A percentile compares a stretch with the other conserved stretches of the same genome.
These are phyloP conservation scores for Pythium apleroticum DNA, from an alignment of 352 stramenopile species.

Conservation along the genomic window DNA sequence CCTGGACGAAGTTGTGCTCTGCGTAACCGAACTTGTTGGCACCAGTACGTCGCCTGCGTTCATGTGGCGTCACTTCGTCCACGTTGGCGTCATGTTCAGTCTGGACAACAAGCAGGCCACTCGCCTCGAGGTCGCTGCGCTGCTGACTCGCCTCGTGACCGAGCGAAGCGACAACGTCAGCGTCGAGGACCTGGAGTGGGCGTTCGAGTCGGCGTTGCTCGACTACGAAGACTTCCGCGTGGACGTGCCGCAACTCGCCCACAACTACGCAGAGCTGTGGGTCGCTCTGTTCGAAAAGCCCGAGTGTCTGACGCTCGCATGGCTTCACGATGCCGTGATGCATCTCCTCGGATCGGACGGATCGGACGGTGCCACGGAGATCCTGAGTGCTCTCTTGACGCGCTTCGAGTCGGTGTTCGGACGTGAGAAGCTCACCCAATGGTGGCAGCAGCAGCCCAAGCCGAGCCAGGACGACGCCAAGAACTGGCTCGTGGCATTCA, in stretches of 20 bases:
- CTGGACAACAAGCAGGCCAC: conserved; percentile 52
- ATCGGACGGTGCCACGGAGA: conserved; percentile 44
- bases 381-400: conserved; percentile 47
- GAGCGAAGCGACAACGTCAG: conserved; percentile 36
- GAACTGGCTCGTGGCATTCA: conserved; percentile 24
- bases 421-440: conserved; percentile 40
- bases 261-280: conserved; percentile 62
- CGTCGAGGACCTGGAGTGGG: conserved; percentile 51
- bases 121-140: conserved; percentile 41
- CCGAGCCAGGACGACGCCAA: neutral
- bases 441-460: conserved; percentile 43
- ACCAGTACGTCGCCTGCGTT: conserved; percentile 20
- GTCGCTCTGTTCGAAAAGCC: conserved; percentile 57
- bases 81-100: conserved; percentile 43
- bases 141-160: conserved; percentile 46
- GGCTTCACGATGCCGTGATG: conserved; percentile 45
- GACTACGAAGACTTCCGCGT: conserved; percentile 78
- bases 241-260: conserved; percentile 64
- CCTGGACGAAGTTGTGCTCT: conserved; percentile 68
- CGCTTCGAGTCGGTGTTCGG: conserved; percentile 33
- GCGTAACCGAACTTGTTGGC: conserved; percentile 62
- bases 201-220: conserved; percentile 51
- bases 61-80: conserved; percentile 72
- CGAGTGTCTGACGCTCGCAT: conserved; percentile 40
- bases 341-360: conserved; percentile 43